Evolutionary conservation across 2,329 filamentous ascomycete genomes (phyloP).

Genomic region (Nemania bipapillata): DNA sequence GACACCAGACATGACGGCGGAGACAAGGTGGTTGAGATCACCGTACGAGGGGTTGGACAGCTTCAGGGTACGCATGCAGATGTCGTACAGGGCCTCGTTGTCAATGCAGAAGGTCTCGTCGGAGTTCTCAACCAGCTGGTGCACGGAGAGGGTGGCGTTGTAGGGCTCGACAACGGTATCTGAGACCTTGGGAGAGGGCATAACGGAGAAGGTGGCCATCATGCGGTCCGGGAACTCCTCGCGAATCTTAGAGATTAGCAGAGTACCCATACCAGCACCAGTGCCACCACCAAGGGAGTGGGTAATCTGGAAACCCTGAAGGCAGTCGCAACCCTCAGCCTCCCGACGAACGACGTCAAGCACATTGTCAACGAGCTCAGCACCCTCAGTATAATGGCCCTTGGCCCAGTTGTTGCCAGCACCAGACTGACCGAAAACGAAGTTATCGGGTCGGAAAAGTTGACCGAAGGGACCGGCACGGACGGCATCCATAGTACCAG

Average conservation of each 20-base stretch:
- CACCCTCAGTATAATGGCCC: slow-evolving; percentile 99
- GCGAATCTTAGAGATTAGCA: slow-evolving; percentile 99
- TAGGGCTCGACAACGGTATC: slow-evolving; percentile 99
- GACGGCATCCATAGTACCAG: slow-evolving; percentile 99
- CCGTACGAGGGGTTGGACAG: slow-evolving; percentile 98
- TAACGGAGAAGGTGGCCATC: slow-evolving; percentile 99
- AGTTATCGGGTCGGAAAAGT: slow-evolving; percentile 99
- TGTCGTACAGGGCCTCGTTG: slow-evolving; percentile 99
- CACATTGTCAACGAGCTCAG: slow-evolving; percentile 97
- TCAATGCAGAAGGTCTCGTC: slow-evolving; percentile 99
- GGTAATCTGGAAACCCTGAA: slow-evolving; percentile 99
- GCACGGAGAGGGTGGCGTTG: slow-evolving; percentile 98
- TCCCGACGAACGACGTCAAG: slow-evolving; percentile 98
- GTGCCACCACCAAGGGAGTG: slow-evolving; percentile 99
- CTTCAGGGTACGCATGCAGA: slow-evolving; percentile 99
- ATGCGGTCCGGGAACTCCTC: slow-evolving; percentile 99
- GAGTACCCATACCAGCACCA: slow-evolving; percentile 99
- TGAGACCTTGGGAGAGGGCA: slow-evolving; percentile 98
- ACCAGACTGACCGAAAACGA: slow-evolving; percentile 99
- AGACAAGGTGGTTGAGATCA: slow-evolving; percentile 99
- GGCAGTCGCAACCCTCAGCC: slow-evolving; percentile 98
- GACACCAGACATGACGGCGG: slow-evolving; percentile 98
- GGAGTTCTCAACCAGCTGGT: slow-evolving; percentile 99
- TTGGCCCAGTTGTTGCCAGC: slow-evolving; percentile 99
- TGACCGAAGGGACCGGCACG: slow-evolving; percentile 97